Base-by-base conservation (phyloP, 2,329 filamentous ascomycete species). In the Aschersonia sp. region DNA sequence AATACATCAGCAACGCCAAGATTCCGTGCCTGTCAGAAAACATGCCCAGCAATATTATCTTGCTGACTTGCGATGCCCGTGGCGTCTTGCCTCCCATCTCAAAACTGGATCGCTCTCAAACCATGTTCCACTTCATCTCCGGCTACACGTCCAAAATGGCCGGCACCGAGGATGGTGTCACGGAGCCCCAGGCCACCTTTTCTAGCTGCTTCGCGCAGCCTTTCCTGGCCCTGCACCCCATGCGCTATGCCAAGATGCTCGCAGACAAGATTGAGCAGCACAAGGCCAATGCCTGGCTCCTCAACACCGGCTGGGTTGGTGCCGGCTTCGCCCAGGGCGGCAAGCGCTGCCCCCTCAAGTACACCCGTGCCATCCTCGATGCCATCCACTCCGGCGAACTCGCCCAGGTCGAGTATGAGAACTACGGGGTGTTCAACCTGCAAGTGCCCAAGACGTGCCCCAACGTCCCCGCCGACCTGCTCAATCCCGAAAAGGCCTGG, bases 131-230 rank as follows among this genome's bases (percentile, higher is more conserved):
- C 78, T 98, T 98, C 81, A 98, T 98, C 71, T 94, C 87, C 14
- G 92, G 92, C 59, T 98, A 98, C 78, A 98, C 92, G 54, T 97
- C 90, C 64, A 98, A 98, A 83, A 98, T 98, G 92, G 92, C 92
- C 55, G 92, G 92, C 62, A 98, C 92, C 35, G 92, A 98, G 73
- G 87, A 95, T 55, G 92, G 92, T 62, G 81, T 98, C 55, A 94
- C 86, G 8, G 92, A 98, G 72, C 92, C 92, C 54, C 87, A 97
- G 71, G 92, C 92, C 30, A 98, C 92, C 61, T 98, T 98, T 81
- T 97, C 89, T 30, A 94, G 89, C 47, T 98, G 92, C 81, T 98
- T 98, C 71, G 92, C 92, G 48, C 92, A 98, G 73, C 92, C 92
- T 52, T 98, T 98, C 87, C 75, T 98, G 60, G 92, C 92, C 41